These are phyloP conservation scores for Wolfiporia cocos DNA, from an alignment of 1,284 basidiomycete species.

Conservation along the genomic window DNA sequence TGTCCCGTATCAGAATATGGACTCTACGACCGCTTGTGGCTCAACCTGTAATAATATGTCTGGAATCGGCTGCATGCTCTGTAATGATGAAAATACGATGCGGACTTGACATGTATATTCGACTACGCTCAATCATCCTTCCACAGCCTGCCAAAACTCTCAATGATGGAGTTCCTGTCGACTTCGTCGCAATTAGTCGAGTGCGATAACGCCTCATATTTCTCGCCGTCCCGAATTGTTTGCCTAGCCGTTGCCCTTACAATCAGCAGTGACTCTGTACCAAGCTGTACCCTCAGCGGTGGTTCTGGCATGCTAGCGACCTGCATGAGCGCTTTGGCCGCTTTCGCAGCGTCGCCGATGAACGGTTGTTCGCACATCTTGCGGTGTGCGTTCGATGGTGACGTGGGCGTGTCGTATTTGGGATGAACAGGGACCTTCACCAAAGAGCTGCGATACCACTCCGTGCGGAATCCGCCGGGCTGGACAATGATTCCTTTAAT, in stretches of 20 bases:
- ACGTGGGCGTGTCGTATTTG: slow-evolving; percentile 14
- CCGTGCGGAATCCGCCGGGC: slow-evolving; percentile 30
- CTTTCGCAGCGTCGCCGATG: slow-evolving; percentile 15
- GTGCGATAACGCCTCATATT: slow-evolving; percentile 22
- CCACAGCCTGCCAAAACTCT: too few species aligned
- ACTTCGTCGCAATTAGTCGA: slow-evolving; percentile 18
- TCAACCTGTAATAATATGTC: too few species aligned
- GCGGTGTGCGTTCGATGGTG: slow-evolving; percentile 6
- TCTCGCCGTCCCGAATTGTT: slow-evolving; percentile 23
- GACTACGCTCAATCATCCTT: too few species aligned
- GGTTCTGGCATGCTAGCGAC: slow-evolving; percentile 19
- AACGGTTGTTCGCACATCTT: slow-evolving; percentile 1
- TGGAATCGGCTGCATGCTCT: too few species aligned
- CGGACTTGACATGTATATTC: too few species aligned
- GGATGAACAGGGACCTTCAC: slow-evolving; percentile 9
- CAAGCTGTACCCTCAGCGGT: slow-evolving; percentile 29
- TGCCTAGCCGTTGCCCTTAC: slow-evolving; percentile 23
- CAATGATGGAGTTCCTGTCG: not conserved
- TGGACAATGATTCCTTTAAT: slow-evolving; percentile 30
- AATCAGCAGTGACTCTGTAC: slow-evolving; percentile 24
- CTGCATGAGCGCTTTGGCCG: slow-evolving; percentile 15
- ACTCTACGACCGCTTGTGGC: too few species aligned
- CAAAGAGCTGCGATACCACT: slow-evolving; percentile 15
- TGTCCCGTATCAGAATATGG: too few species aligned
- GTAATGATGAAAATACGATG: too few species aligned